Base-by-base conservation (phyloP, 495 filamentous ascomycete genomes). In the Tuber brumale region DNA sequence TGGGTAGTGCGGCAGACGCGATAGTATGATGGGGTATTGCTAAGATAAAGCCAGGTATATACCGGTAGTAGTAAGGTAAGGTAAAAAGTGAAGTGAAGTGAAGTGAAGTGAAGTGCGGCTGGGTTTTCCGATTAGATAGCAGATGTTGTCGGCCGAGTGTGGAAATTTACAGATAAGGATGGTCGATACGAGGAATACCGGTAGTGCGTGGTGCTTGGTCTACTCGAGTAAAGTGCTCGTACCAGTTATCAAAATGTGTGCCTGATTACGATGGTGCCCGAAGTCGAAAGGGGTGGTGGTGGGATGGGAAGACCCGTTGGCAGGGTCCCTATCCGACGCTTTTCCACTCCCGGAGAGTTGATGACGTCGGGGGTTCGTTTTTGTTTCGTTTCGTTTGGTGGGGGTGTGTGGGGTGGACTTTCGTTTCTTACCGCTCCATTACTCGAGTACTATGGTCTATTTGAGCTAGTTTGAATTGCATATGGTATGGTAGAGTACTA, bases 291-390 rank as follows among this genome's bases (percentile, higher is more conserved):
- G 57, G 57, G 31, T 66, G 37, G 37, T 39, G 37, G 37, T n/a
- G 57, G 27, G 57, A 66, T 35, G 57, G 57, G 57, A 66, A 35
- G 57, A 66, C 57, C 57, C 57, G 27, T 66, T 66, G 27, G 57
- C 16, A 66, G 14, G 57, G 27, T 2, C 37, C 57, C 6, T 18
- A 31, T 18, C 27, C 57, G 14, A 31, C 57, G 14, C 57, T 66
- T 35, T 35, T 35, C 27, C 27, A 35, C 27, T 66, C 35, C 57
- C 18, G 57, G 27, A 27, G 10, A 3, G n/a, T 31, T 35, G 14
- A 18, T 66, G 57, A 66, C 57, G 57, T 66, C 31, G 27, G 8
- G 12, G 57, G 27, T 66, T 66, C 5, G 3, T 1, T 37, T 3
- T 37, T 3, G 37, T 39, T 39, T 39, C 6, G 27, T 66, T 35